Evolutionary conservation across 2,329 filamentous ascomycete genomes (phyloP), one percentile per base, ranked within the genome.

Genomic region (Diplodia scrobiculata): DNA sequence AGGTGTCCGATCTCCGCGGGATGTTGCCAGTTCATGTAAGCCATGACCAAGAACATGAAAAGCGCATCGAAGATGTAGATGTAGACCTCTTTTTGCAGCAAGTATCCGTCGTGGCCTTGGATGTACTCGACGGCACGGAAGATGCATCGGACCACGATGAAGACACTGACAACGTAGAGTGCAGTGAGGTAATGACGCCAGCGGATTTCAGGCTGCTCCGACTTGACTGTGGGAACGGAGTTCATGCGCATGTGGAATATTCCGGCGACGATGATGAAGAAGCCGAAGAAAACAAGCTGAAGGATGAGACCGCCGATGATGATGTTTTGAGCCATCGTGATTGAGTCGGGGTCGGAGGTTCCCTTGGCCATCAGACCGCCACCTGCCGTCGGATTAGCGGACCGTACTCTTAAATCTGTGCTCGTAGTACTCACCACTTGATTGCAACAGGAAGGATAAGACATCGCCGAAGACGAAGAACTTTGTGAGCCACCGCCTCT

Each of bases 111-210:
- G 29, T 78, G 74, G 1, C 83, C 82, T 69, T 79, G 72, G 0
- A 74, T 68, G 67, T 82, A 86, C 73, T 85, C 83, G 6, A 79
- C 71, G 10, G 84, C 75, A 36, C 84, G 77, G 63, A 84, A 83
- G 1, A 84, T 67, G 6, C 74, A 80, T 41, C 84, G 77, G 5
- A 84, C 63, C 67, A 85, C 72, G 70, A 86, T 84, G 19, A 84
- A 71, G 0, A 72, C 67, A 66, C 77, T 80, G 34, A 77, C 74
- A 1, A 70, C 54, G 69, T 84, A 84, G 11, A 86, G 75, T 0
- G 75, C 73, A 9, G 71, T 63, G 68, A 85, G 72, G 63, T 79
- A 76, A 59, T 74, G 75, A 67, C 71, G 70, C 68, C 70, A 71
- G 1, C 76, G 65, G 67, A 74, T 29, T 17, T 62, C 65, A 2